Base-by-base conservation (phyloP, 2,329 filamentous ascomycete genomes). In the Penicillium italicum region DNA sequence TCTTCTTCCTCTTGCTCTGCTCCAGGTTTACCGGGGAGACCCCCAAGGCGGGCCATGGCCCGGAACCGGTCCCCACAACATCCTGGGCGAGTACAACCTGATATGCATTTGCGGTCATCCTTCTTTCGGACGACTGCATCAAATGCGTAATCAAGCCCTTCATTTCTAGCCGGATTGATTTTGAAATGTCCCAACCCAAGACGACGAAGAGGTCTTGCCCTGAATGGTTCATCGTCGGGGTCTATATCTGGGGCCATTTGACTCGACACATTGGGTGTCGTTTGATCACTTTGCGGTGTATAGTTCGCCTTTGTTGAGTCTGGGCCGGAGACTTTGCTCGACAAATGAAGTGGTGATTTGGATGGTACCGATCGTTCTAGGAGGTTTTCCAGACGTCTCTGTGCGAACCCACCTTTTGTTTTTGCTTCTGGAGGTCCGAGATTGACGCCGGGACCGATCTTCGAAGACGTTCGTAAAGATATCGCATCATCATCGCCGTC, bases 51-150 rank as follows among this genome's bases (percentile, higher is more conserved):
- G 28, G 88, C 89, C 66, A 91, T 79, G n/a, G 80, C 79, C 22
- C 84, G 82, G 63, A 91, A 91, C 7, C 84, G 77, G 40, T 83
- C 83, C 20, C 90, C 89, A 64, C 91, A 95, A 72, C 92, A 97
- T 53, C 86, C 81, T 43, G 85, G 79, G 50, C 88, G 84, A 3
- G 85, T 87, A 69, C 92, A 96, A 12, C 89, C 89, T 3, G 85
- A 81, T 10, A 96, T 77, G 57, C 84, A 87, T 47, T 85, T 83
- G 34, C 90, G 85, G 38, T 88, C 84, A 10, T 84, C 82, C 60
- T 81, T 87, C 52, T 82, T 83, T 50, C 91, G 86, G 14, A 95
- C 82, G 0, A 91, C 86, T 56, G 93, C 88, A 1, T 81, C 78
- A 68, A 85, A 96, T 11, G 90, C 90, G 71, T 84, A 90, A 51